Evolutionary conservation across 2,329 filamentous ascomycete genomes (phyloP), one percentile per base, ranked within the genome.

Genomic region (Hymenoscyphus occultus): DNA sequence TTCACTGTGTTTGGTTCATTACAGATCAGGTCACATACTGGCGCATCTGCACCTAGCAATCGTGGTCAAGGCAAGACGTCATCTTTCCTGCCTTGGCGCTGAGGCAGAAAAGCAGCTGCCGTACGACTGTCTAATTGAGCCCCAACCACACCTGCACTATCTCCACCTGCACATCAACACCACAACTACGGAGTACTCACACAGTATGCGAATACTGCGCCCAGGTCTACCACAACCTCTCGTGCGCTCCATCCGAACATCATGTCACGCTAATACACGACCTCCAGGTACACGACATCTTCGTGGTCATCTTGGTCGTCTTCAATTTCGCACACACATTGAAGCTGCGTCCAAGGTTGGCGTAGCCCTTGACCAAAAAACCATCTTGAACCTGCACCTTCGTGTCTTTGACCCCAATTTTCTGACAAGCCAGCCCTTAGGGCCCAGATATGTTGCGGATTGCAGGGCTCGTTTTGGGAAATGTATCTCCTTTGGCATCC

Each of bases 401-500:
- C 19, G 19, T 5, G 19, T 12, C 9, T 12, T 1, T 1, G 3
- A 22, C 7, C 48, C 22, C 19, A 19, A 54, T 22, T 28, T 28
- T 54, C 5, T 28, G n/a, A 13, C 19, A 7, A 28, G 9, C 13
- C n/a, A 22, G 22, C 22, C 22, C 22, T 22, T 22, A 22, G 22
- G 19, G 48, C 67, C 19, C 80, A 87, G 22, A 81, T 95, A 91
- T 91, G 84, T 92, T 40, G 84, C 86, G 4, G 84, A 89, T 65
- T 83, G 89, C 56, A 89, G 87, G 73, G 73, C 80, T 14, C 84
- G 91, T 22, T 79, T 94, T 35, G 91, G 90, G 1, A 88, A 87
- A 78, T 93, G 91, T 75, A 85, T 94, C 69, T 84, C 83, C 67
- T 94, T 92, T 74, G 91, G 91, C 19, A 54, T 54, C n/a, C 45